Percentiles rank a stretch among this genome's conserved stretches.
Conservation (phyloP, 2,329 filamentous ascomycete species). For the Aspergillus oerlinghausenensis region DNA sequence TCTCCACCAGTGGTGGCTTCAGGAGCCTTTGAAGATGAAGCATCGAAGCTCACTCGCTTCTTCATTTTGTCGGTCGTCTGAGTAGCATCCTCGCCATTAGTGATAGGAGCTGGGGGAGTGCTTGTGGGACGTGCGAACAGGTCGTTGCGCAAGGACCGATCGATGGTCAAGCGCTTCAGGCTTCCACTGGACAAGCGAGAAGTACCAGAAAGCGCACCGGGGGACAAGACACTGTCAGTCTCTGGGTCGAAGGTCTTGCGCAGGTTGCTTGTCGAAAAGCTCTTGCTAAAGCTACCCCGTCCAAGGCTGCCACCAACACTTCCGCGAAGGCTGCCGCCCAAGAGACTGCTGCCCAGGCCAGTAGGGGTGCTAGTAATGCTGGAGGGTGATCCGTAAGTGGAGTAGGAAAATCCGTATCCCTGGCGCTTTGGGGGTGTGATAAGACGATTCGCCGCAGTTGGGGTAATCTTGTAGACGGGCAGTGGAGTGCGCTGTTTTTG, state of each 20-base stretch:
- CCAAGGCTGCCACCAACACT: constrained; percentile 54
- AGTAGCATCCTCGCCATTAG: constrained; percentile 39
- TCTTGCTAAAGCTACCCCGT: constrained; percentile 69
- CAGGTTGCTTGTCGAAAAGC: constrained; percentile 80
- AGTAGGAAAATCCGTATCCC: constrained; percentile 90
- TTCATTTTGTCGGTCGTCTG: constrained; percentile 41
- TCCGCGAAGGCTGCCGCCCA: constrained; percentile 39
- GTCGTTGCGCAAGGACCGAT: constrained; percentile 71
- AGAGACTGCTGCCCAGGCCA: constrained; percentile 61
- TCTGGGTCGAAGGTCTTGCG: constrained; percentile 76
- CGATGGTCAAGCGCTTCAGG: constrained; percentile 89
- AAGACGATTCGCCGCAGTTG: constrained; percentile 71
- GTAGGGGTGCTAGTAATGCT: constrained; percentile 66
- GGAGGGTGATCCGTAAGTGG: constrained; percentile 79
- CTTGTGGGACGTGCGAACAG: constrained; percentile 47
- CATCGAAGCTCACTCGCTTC: constrained; percentile 92
- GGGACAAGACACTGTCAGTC: constrained; percentile 73
- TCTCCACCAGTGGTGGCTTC: constrained; percentile 42
- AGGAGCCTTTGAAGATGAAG: constrained; percentile 46
- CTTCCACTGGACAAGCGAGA: constrained; percentile 63
- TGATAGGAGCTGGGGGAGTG: constrained; percentile 28
- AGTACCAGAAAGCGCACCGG: constrained; percentile 73
- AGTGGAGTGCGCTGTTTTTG: constrained; percentile 73
- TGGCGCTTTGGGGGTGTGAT: constrained; percentile 75
- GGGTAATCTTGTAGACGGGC: constrained; percentile 82